A percentile compares a stretch with the other conserved stretches of the same genome.
Evolutionary conservation across 1,139 yeast species (phyloP).

Genomic region (Candida sp.): DNA sequence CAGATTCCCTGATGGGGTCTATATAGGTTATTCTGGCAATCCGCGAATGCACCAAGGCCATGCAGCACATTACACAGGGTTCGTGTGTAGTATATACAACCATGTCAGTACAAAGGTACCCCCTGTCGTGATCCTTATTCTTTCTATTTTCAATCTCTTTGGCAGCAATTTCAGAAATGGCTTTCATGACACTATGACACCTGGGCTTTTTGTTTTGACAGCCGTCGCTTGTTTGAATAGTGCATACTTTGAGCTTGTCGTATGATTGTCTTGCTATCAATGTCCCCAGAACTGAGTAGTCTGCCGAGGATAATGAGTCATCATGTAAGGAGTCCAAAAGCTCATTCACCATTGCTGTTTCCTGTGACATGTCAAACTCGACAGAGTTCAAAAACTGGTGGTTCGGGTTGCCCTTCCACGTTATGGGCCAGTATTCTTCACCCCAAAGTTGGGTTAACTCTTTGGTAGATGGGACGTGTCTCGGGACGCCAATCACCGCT

Average conservation of each 20-base stretch:
- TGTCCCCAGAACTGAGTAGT: slow-evolving; percentile 5
- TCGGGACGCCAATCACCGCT: slow-evolving; percentile 32
- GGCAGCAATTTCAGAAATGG: slow-evolving; percentile 64
- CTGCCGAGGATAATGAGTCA: background rate
- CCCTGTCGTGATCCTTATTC: slow-evolving; percentile 16
- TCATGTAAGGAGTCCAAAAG: slow-evolving; percentile 17
- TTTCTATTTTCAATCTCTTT: slow-evolving; percentile 42
- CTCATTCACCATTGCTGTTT: slow-evolving; percentile 38
- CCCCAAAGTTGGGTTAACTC: slow-evolving; percentile 72
- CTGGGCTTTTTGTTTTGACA: slow-evolving; percentile 45
- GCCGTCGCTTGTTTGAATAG: slow-evolving; percentile 26
- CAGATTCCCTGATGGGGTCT: slow-evolving; percentile 35
- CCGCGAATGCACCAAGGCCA: slow-evolving; percentile 96
- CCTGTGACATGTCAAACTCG: slow-evolving; percentile 49
- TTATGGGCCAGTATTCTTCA: slow-evolving; percentile 74
- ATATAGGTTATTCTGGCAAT: slow-evolving; percentile 71
- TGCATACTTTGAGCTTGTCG: slow-evolving; percentile 13
- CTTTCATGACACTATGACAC: slow-evolving; percentile 76
- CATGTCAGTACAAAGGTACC: slow-evolving; percentile 75
- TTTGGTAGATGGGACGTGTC: slow-evolving; percentile 53
- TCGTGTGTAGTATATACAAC: slow-evolving; percentile 92
- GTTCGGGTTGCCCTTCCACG: slow-evolving; percentile 94
- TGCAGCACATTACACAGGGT: slow-evolving; percentile 96
- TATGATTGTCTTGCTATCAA: slow-evolving; percentile 9
- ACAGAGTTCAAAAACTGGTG: slow-evolving; percentile 69